These are phyloP conservation scores for Diaporthe humulicola DNA, from an alignment of 2,329 filamentous ascomycete genomes.

Conservation along the genomic window DNA sequence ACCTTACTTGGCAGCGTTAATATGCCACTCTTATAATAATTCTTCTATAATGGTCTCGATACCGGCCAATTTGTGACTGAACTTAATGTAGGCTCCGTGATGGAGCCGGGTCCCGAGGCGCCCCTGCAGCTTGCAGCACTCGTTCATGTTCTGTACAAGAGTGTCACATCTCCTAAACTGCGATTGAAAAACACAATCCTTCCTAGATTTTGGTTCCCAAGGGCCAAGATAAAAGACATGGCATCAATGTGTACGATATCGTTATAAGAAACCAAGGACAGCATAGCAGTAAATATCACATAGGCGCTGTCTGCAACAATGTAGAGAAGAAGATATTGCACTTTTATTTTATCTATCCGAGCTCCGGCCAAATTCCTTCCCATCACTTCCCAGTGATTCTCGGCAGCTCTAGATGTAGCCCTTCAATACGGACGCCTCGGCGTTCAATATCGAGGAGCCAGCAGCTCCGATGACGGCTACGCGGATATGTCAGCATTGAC, in stretches of 20 bases:
- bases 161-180: neutral
- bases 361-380: neutral
- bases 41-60: neutral
- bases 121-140: neutral
- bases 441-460: slow-evolving; percentile 95
- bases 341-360: slow-evolving; percentile 27
- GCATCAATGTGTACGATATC: neutral
- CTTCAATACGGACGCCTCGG: slow-evolving; percentile 91
- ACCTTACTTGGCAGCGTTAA: neutral
- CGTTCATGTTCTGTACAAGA: neutral
- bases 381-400: neutral
- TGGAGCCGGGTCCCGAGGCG: neutral
- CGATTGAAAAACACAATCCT: neutral
- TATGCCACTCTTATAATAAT: neutral
- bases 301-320: neutral
- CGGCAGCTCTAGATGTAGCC: slow-evolving; percentile 74
- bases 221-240: neutral
- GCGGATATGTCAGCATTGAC: slow-evolving; percentile 40
- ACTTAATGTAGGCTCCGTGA: too few species aligned
- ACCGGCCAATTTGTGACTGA: neutral
- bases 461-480: slow-evolving; percentile 91
- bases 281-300: too few species aligned
- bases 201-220: neutral
- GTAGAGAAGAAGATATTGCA: neutral
- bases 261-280: neutral